A percentile compares a stretch with the other conserved stretches of the same genome.
Evolutionary conservation across 2,329 filamentous ascomycete species (phyloP).

Genomic region (Venturiaceae sp.): DNA sequence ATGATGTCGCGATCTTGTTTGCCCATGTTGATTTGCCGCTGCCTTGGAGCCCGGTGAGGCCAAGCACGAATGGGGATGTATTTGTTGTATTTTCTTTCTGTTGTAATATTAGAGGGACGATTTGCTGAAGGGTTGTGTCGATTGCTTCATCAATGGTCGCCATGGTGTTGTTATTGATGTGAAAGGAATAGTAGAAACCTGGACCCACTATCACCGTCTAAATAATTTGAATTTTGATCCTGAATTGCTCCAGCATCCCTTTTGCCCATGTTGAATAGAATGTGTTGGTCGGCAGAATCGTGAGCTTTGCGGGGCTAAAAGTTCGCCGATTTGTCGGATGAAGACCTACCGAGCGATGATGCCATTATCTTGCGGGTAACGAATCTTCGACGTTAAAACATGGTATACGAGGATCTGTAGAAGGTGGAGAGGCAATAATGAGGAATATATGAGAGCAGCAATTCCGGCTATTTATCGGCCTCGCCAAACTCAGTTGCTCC

Average conservation of each 20-base stretch:
- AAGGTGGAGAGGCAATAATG: too few species aligned
- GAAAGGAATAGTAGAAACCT: too few species aligned
- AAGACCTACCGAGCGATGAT: background rate
- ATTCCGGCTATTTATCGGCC: background rate
- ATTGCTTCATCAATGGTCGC: too few species aligned
- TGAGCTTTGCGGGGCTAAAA: background rate
- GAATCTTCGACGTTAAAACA: too few species aligned
- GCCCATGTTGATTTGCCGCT: slow-evolving; percentile 10
- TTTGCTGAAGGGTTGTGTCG: background rate
- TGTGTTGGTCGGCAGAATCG: too few species aligned
- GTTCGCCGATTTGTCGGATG: background rate
- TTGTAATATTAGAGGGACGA: background rate
- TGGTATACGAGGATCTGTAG: too few species aligned
- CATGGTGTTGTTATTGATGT: too few species aligned
- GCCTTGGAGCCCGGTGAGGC: slow-evolving; percentile 10
- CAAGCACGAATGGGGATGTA: slow-evolving; percentile 8
- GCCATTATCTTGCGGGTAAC: background rate
- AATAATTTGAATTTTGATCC: too few species aligned
- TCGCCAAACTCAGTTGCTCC: background rate
- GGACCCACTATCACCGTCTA: too few species aligned
- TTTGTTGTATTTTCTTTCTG: background rate
- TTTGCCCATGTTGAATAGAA: too few species aligned
- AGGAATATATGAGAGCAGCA: too few species aligned
- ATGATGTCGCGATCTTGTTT: background rate
- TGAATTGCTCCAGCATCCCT: too few species aligned